Base-by-base conservation (phyloP, 768 basidiomycete genomes). In the Tulasnella sp. region DNA sequence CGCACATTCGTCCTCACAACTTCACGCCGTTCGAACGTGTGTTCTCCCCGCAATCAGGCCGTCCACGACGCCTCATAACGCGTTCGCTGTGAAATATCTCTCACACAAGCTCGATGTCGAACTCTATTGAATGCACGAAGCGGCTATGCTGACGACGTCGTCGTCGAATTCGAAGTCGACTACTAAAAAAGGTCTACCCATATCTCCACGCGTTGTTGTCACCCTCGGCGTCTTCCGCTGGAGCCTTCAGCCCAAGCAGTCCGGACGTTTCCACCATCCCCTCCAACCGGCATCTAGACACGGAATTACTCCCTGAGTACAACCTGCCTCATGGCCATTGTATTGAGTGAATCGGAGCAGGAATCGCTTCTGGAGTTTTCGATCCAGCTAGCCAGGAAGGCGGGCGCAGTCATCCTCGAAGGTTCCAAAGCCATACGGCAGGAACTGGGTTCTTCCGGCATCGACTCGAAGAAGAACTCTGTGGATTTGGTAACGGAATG, bases 401-500 rank as follows among this genome's bases (percentile, higher is more conserved):
- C 94, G 0, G 92, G 94, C 7, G 83, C 81, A 5, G 81, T 94
- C 72, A 94, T 94, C 69, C 82, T 90, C 1, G 85, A 90, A 77
- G 92, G 91, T 72, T 92, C 88, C 26, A 84, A 85, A 74, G 93
- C 85, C 71, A 94, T 92, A 78, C 88, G 77, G 82, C 80, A 14
- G 82, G 79, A 1, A 78, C 83, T 72, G 0, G 79, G 79, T 11
- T 79, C 81, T 66, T 73, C 75, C 9, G 77, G 78, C 29, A 83
- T 91, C 40, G 86, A 85, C 74, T 89, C 91, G 83, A 98, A 97
- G 86, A 93, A 92, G 81, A 97, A 95, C 78, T 87, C 94, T 2
- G 94, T 95, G 26, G 95, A 97, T 81, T 83, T 98, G 37, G 95
- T 98, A 32, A 98, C 95, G 0, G 91, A 95, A 81, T 97, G 92